Conservation (phyloP, 257 asterid species). For the Capsicum baccatum region DNA sequence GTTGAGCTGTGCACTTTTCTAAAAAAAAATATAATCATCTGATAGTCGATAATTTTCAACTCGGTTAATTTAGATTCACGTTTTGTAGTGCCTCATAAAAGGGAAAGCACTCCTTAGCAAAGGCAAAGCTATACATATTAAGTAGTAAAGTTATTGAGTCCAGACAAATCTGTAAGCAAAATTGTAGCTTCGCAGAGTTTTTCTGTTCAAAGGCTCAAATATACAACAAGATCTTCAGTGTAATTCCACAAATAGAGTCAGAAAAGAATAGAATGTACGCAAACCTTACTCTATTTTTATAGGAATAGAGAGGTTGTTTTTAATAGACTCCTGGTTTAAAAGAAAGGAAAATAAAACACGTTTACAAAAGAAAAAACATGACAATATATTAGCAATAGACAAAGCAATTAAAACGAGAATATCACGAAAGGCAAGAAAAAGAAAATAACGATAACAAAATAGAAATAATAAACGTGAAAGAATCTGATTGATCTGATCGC, state of each 20-base stretch:
- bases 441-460: not conserved
- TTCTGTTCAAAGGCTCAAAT: not conserved
- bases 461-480: not conserved
- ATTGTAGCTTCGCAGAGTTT: not conserved
- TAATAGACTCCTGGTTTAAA: accelerated
- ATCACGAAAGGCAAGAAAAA: not conserved
- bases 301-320: not conserved
- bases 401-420: no score
- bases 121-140: not conserved
- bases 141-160: not conserved
- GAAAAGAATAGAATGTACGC: accelerated
- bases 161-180: not conserved
- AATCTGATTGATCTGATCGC: not conserved
- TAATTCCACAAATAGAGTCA: not conserved
- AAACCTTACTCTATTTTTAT: not conserved
- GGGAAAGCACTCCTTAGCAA: not conserved
- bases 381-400: no score
- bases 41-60: accelerated
- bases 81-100: not conserved
- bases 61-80: not conserved
- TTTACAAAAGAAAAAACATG: no score
- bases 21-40: no score
- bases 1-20: not conserved
- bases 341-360: not conserved
- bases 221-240: not conserved